These are phyloP conservation scores for Puccinia brachypodii DNA, from an alignment of 1,284 basidiomycete genomes.

Conservation along the genomic window DNA sequence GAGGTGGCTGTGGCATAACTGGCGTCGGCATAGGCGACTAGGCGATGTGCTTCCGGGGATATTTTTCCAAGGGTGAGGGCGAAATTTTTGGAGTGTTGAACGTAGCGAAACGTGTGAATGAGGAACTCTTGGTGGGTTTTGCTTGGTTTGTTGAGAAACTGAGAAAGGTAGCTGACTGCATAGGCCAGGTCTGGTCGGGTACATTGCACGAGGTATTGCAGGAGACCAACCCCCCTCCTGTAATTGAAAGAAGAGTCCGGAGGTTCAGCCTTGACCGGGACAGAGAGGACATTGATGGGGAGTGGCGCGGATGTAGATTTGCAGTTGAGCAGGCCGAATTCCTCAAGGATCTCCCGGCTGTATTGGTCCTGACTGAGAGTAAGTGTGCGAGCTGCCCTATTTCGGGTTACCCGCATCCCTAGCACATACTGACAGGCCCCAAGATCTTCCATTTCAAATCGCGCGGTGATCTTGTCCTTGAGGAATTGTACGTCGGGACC, in stretches of 20 bases:
- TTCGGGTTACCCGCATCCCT: conserved; percentile 2
- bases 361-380: conserved; percentile 11
- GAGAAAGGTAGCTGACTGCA: neutral
- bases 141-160: neutral
- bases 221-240: neutral
- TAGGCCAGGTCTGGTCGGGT: conserved; percentile 7
- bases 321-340: conserved; percentile 15
- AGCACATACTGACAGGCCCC: neutral
- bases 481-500: neutral
- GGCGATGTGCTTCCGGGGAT: neutral
- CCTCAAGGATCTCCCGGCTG: neutral
- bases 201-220: conserved; percentile 14
- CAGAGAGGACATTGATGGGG: neutral
- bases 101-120: neutral
- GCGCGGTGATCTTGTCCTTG: neutral
- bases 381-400: neutral
- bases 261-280: neutral
- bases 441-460: conserved; percentile 22
- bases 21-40: neutral
- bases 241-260: conserved; percentile 12
- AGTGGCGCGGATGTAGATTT: neutral
- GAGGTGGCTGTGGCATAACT: neutral
- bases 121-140: neutral
- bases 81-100: neutral
- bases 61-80: neutral